These are phyloP conservation scores for Fusarium pseudocircinatum DNA, from an alignment of 2,329 filamentous ascomycete genomes.

Conservation along the genomic window DNA sequence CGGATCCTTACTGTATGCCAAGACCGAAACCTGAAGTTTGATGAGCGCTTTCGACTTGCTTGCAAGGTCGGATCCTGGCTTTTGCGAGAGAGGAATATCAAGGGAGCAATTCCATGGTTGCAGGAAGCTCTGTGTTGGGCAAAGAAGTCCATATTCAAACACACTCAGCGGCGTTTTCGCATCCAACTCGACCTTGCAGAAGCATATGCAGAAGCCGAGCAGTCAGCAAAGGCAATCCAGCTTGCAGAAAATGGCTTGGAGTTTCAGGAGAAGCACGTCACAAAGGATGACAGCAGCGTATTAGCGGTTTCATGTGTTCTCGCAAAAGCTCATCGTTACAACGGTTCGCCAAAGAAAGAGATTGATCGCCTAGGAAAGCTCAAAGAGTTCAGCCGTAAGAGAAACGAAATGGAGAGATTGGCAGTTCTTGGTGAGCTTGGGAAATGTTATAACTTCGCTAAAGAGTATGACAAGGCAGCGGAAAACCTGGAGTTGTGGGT, in stretches of 20 bases:
- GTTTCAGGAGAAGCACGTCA: neutral
- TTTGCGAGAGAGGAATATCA: no score
- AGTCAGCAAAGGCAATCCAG: neutral
- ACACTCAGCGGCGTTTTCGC: neutral
- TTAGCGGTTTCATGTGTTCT: neutral
- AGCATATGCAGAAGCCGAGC: neutral
- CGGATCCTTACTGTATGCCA: no score
- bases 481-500: no score
- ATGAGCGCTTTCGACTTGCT: no score
- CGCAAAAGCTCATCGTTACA: neutral
- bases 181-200: neutral
- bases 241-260: accelerated
- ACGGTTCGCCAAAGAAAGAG: no score
- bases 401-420: neutral
- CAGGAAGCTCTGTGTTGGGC: neutral
- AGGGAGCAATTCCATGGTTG: neutral
- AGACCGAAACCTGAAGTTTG: no score
- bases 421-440: neutral
- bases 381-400: accelerated
- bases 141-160: neutral
- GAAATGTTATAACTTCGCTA: no score
- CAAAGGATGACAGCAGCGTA: neutral
- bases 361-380: neutral
- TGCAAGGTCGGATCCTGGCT: no score
- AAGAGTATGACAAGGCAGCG: no score